Evolutionary conservation across 1,139 yeast genomes (phyloP).

Genomic region (Kazachstania sp.): DNA sequence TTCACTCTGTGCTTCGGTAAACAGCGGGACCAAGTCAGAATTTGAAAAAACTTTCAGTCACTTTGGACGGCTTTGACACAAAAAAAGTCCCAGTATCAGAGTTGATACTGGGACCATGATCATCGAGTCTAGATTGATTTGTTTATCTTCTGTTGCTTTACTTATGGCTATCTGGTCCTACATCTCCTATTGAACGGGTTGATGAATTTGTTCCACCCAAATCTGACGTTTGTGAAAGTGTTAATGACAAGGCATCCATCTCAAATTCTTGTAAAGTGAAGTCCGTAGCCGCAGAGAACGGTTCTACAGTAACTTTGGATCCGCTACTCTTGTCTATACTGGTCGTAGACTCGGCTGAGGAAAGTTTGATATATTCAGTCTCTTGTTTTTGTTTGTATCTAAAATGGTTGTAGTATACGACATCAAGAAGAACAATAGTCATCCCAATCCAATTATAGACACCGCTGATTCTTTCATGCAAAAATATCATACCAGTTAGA

Average conservation of each 20-base stretch:
- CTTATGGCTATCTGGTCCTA: not conserved
- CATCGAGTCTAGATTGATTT: too few relatives aligned
- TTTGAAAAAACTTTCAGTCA: conserved; percentile 2
- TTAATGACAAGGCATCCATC: conserved; percentile 10
- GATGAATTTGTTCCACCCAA: too few relatives aligned
- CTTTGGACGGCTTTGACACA: not conserved
- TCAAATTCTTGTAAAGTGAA: conserved; percentile 18
- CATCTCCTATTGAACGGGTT: not conserved
- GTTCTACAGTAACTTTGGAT: not conserved
- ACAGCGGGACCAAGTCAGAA: not conserved
- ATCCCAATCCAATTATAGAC: conserved; percentile 68
- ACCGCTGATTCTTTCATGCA: conserved; percentile 61
- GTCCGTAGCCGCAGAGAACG: conserved; percentile 13
- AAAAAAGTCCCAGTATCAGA: not conserved
- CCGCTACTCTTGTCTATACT: not conserved
- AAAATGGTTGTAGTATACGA: conserved; percentile 70
- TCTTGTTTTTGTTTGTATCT: conserved; percentile 35
- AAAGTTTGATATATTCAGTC: conserved; percentile 1
- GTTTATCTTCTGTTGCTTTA: not conserved
- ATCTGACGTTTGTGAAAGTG: not conserved
- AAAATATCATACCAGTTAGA: conserved; percentile 56
- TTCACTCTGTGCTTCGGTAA: not conserved
- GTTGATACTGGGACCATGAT: too few relatives aligned
- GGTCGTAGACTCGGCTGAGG: not conserved
- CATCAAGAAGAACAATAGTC: conserved; percentile 64